Evolutionary conservation across 257 asterid species (phyloP).

Genomic region (Vinca minor): DNA sequence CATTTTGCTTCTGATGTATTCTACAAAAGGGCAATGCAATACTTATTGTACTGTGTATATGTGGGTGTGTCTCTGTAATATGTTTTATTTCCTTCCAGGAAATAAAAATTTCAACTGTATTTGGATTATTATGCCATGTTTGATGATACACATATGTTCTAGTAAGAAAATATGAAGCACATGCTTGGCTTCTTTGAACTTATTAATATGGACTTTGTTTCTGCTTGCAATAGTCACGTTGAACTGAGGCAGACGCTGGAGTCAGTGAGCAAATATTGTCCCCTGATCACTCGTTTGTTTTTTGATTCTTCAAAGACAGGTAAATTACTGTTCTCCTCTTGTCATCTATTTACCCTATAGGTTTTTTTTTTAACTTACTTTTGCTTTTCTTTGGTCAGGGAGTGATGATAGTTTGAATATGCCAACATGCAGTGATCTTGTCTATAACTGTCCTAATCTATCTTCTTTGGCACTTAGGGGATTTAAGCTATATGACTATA

Average conservation of each 20-base stretch:
- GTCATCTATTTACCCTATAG: conserved; percentile 3
- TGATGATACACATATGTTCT: background rate
- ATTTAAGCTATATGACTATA: conserved; percentile 53
- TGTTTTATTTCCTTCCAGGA: background rate
- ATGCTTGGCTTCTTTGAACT: background rate
- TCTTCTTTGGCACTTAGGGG: conserved; percentile 69
- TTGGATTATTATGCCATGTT: background rate
- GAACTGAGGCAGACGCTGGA: conserved; percentile 65
- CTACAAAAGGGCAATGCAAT: background rate
- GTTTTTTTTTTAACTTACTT: conserved; percentile 23
- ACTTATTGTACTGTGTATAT: background rate
- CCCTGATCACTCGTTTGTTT: conserved; percentile 55
- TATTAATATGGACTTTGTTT: conserved; percentile 9
- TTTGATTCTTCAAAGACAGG: conserved; percentile 75
- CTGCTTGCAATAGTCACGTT: conserved; percentile 39
- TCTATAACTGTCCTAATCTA: conserved; percentile 49
- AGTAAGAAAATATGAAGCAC: background rate
- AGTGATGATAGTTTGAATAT: conserved; percentile 74
- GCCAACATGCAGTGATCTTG: conserved; percentile 56
- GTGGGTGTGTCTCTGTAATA: background rate
- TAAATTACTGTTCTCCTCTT: conserved; percentile 17
- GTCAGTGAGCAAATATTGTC: conserved; percentile 65
- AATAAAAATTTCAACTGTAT: background rate
- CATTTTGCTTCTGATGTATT: background rate
- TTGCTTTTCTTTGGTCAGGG: conserved; percentile 36